Conservation (phyloP, 352 stramenopile genomes). For the Aphanomyces euteiches region DNA sequence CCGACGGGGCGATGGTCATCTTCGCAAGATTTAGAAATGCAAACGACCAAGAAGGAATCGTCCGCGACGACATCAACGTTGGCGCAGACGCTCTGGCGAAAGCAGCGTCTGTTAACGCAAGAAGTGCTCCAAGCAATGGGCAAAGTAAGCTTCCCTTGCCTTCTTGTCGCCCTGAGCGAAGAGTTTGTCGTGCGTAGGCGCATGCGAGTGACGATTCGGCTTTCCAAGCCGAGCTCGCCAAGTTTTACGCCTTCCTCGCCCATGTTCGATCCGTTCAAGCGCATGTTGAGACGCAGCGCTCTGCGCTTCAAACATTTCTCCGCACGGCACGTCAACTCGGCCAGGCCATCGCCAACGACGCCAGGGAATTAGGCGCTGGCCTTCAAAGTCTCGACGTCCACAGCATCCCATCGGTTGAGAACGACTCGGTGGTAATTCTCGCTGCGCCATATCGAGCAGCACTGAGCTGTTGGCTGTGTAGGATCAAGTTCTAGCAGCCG, state of each 20-base stretch:
- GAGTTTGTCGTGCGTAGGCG: not conserved
- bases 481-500: not conserved
- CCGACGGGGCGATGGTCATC: not conserved
- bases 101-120: constrained; percentile 8
- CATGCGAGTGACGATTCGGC: constrained; percentile 5
- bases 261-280: not conserved
- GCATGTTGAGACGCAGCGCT: not conserved
- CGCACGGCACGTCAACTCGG: not conserved
- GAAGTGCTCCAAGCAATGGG: constrained; percentile 9
- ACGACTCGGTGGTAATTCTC: too few species aligned
- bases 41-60: not conserved
- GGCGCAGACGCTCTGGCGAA: constrained; percentile 10
- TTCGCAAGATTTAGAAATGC: not conserved
- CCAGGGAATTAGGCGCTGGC: too few species aligned
- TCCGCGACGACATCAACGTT: not conserved
- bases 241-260: not conserved
- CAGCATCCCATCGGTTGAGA: not conserved
- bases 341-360: not conserved
- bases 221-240: not conserved
- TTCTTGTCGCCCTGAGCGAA: not conserved
- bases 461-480: not conserved
- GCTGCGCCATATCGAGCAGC: not conserved
- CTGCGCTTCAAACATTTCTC: not conserved
- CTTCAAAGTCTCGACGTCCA: too few species aligned
- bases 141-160: not conserved